Percentiles rank a stretch among this genome's conserved stretches.
Evolutionary conservation across 495 filamentous ascomycete genomes (phyloP).

Genomic region (Podospora didyma): DNA sequence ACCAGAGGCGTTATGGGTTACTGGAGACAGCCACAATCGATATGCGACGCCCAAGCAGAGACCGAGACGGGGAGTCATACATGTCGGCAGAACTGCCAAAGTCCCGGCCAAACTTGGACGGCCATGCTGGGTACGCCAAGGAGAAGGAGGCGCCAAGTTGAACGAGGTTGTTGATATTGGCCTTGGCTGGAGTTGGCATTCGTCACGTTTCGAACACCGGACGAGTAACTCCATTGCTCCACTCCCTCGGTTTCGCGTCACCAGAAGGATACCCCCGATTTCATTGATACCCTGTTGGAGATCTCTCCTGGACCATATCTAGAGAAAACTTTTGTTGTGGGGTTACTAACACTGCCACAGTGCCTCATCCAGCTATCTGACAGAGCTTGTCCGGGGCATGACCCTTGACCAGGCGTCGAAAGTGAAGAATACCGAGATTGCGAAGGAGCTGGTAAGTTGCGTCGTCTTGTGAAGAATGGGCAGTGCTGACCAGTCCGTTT

Average conservation of each 20-base stretch:
- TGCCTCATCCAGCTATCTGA: constrained; percentile 70
- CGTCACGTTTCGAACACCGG: no score
- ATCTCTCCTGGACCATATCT: no score
- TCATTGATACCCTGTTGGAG: no score
- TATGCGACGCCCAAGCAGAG: neutral
- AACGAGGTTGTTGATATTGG: no score
- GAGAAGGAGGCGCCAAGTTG: no score
- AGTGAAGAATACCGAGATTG: constrained; percentile 95
- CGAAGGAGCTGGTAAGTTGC: constrained; percentile 67
- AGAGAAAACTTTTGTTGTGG: neutral
- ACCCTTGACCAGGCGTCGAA: constrained; percentile 88
- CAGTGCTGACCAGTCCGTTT: neutral
- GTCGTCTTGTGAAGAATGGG: neutral
- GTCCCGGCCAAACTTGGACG: no score
- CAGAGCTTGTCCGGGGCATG: constrained; percentile 91
- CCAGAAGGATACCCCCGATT: no score
- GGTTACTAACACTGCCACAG: constrained; percentile 17
- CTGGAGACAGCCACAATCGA: neutral
- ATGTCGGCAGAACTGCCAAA: no score
- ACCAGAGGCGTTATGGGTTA: neutral
- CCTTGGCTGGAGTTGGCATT: no score
- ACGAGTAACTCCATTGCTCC: no score
- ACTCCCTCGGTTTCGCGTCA: no score
- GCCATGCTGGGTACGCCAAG: no score
- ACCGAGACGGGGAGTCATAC: neutral